Conservation (phyloP, 176 grass and related monocot genomes). For the Stipa capillata region DNA sequence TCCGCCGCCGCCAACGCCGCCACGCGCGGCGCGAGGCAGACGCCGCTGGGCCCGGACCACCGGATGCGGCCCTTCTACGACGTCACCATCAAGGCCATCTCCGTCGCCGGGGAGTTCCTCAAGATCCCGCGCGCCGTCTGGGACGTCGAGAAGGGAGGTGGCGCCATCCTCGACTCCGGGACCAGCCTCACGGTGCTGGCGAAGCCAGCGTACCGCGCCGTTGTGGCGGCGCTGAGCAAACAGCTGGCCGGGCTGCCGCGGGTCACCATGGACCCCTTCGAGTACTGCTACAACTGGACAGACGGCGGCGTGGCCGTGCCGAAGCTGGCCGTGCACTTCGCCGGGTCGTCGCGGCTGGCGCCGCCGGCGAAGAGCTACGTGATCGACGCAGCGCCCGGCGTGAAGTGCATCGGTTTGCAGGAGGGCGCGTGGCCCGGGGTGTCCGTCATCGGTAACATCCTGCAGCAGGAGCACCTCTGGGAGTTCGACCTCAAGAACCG, state of each 20-base stretch:
- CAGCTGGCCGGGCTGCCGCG: conserved; percentile 34
- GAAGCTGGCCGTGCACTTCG: conserved; percentile 62
- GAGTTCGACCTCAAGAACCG: conserved; percentile 78
- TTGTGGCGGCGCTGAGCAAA: conserved; percentile 45
- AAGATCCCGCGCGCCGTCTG: conserved; percentile 58
- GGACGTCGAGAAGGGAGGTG: conserved; percentile 68
- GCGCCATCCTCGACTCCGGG: conserved; percentile 82
- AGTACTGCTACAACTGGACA: conserved; percentile 99
- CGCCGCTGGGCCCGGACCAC: conserved; percentile 58
- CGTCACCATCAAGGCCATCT: conserved; percentile 46
- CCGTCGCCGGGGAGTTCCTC: conserved; percentile 54
- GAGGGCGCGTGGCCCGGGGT: conserved; percentile 56
- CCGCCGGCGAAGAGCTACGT: conserved; percentile 94
- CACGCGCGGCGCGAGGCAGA: conserved; percentile 16
- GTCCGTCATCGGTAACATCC: conserved; percentile 76
- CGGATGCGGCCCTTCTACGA: conserved; percentile 68
- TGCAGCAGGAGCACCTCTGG: conserved; percentile 98
- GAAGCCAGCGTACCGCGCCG: conserved; percentile 55
- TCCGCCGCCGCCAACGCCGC: not conserved
- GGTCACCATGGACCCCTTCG: conserved; percentile 69
- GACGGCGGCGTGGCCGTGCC: conserved; percentile 15
- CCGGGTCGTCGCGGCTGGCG: conserved; percentile 39
- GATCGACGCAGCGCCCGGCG: conserved; percentile 68
- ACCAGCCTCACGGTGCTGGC: conserved; percentile 69
- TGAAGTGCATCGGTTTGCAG: conserved; percentile 81